A percentile compares a stretch with the other conserved stretches of the same genome.
Evolutionary conservation across 345 rosid genomes (phyloP).

Genomic region (Camelina neglecta): DNA sequence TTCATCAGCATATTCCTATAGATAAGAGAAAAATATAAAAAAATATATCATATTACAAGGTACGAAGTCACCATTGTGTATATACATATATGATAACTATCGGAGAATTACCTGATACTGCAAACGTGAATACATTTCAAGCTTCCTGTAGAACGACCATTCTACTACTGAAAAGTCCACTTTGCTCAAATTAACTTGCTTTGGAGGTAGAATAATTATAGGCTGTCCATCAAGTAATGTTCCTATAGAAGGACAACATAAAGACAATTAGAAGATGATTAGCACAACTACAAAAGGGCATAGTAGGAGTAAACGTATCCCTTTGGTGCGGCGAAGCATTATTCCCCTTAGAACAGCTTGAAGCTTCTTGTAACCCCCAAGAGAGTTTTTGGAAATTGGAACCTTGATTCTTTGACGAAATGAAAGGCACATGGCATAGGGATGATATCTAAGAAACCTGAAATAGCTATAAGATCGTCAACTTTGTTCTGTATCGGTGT

Average conservation of each 20-base stretch:
- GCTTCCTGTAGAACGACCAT: constrained; percentile 68
- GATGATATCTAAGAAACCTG: constrained; percentile 83
- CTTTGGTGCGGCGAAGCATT: constrained; percentile 95
- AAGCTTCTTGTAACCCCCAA: constrained; percentile 85
- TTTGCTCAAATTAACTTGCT: constrained; percentile 56
- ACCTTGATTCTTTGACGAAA: constrained; percentile 59
- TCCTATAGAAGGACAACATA: constrained; percentile 50
- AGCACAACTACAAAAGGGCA: background rate
- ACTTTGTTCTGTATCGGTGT: constrained; percentile 87
- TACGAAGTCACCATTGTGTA: background rate
- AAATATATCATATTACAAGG: background rate
- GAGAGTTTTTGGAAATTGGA: constrained; percentile 61
- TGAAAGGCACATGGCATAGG: constrained; percentile 62
- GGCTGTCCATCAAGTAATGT: constrained; percentile 81
- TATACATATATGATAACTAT: background rate
- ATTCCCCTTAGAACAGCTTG: constrained; percentile 82
- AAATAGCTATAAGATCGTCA: constrained; percentile 91
- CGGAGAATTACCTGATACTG: constrained; percentile 62
- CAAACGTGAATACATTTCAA: constrained; percentile 70
- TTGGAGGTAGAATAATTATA: constrained; percentile 80
- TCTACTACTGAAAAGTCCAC: constrained; percentile 75
- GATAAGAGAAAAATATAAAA: background rate
- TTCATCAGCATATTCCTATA: constrained; percentile 80
- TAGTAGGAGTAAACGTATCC: constrained; percentile 41
- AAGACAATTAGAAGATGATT: constrained; percentile 12